Conservation (phyloP, 306 rosid genomes). For the Lotus japonicus region DNA sequence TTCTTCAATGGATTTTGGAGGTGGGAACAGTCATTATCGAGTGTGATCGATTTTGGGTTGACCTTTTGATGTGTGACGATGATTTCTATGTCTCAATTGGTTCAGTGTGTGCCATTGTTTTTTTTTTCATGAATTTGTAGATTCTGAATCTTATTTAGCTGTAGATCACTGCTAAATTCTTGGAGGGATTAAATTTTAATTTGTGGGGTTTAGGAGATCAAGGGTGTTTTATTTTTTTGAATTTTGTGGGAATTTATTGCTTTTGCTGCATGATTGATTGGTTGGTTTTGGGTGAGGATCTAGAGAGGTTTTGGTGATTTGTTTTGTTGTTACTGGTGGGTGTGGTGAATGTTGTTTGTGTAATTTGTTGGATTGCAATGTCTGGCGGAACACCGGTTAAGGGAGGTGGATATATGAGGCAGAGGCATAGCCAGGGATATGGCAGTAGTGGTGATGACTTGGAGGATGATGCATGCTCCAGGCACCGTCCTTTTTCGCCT, state of each 20-base stretch:
- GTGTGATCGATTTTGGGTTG: slow-evolving; percentile 22
- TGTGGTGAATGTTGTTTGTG: slow-evolving; percentile 27
- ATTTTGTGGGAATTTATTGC: slow-evolving; percentile 24
- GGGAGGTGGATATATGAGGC: slow-evolving; percentile 81
- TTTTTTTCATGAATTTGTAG: neutral
- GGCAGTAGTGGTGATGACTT: slow-evolving; percentile 93
- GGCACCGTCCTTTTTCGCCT: slow-evolving; percentile 38
- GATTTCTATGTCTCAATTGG: slow-evolving; percentile 8
- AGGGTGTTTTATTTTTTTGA: neutral
- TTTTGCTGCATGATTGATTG: slow-evolving; percentile 19
- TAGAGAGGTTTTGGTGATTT: slow-evolving; percentile 28
- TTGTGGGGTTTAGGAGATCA: slow-evolving; percentile 24
- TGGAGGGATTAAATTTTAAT: slow-evolving; percentile 10
- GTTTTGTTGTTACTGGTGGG: neutral
- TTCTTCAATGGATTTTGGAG: slow-evolving; percentile 28
- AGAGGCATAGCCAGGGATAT: slow-evolving; percentile 95
- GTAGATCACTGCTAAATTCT: slow-evolving; percentile 1
- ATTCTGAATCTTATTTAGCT: slow-evolving; percentile 22
- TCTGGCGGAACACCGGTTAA: slow-evolving; percentile 91
- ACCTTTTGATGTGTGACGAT: slow-evolving; percentile 7
- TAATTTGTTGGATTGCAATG: slow-evolving; percentile 45
- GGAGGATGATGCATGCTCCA: slow-evolving; percentile 93
- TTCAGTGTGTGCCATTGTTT: neutral
- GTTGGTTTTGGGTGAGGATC: slow-evolving; percentile 19
- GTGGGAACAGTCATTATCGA: slow-evolving; percentile 16